Conservation (phyloP, 2,329 filamentous ascomycete genomes). For the Colletotrichum eleusines region DNA sequence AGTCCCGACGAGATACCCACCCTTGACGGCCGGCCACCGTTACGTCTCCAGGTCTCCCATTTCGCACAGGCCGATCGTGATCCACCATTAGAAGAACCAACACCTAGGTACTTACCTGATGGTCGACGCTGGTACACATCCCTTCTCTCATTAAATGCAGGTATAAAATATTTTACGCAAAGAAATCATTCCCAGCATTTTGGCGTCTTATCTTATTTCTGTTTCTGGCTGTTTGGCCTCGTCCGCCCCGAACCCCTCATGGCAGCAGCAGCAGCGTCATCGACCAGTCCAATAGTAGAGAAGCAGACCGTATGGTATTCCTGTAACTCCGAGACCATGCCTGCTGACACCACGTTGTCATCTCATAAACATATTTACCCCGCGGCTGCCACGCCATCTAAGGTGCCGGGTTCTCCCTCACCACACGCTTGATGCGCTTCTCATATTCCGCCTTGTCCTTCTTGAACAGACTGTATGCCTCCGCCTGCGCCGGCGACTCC, state of each 20-base stretch:
- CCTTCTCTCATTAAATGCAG: neutral
- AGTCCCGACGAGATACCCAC: conserved; percentile 29
- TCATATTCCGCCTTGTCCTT: conserved; percentile 90
- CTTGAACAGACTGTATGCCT: conserved; percentile 97
- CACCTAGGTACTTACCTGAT: neutral
- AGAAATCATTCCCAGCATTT: neutral
- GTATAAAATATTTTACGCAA: neutral
- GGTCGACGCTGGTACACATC: neutral
- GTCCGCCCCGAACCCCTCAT: conserved; percentile 7
- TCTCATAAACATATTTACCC: conserved; percentile 18
- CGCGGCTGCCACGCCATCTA: conserved; percentile 52
- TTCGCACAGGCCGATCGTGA: neutral
- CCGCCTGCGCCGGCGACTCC: conserved; percentile 94
- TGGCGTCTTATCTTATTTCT: neutral
- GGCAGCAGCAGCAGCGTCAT: conserved; percentile 26
- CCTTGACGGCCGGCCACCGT: conserved; percentile 15
- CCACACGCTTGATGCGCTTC: conserved; percentile 85
- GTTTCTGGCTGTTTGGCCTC: conserved; percentile 1
- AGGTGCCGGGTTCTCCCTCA: conserved; percentile 88
- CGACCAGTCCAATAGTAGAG: conserved; percentile 35
- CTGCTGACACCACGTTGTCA: conserved; percentile 23
- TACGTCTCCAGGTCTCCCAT: conserved; percentile 10
- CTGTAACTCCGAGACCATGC: conserved; percentile 38
- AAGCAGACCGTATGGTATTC: conserved; percentile 41
- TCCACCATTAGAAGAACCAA: conserved; percentile 23